Evolutionary conservation across 371 early-diverging fungal genomes (phyloP), one percentile per base, ranked within the genome.

Genomic region (Rhizomucor miehei): DNA sequence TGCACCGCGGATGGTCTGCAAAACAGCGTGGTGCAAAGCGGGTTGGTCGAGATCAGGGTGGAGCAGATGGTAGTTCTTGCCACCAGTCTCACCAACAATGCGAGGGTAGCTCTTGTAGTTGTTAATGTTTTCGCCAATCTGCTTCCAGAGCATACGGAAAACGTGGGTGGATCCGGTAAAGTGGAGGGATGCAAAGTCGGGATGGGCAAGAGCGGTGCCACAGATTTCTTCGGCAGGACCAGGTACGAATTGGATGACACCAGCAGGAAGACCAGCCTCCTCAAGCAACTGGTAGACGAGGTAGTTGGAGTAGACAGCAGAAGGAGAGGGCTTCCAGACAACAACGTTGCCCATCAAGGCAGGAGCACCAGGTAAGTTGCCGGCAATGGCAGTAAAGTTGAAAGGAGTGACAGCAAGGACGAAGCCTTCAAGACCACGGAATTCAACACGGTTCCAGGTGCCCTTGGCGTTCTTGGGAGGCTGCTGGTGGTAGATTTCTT

Each of bases 351-450:
- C 93, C 98, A 98, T 95, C 66, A 98, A 75, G 16, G 93, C 97
- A 37, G 99, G 98, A 3, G 98, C 97, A 62, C 84, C 78, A 39
- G 89, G 89, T 56, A 98, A 78, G 78, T 98, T 98, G 63, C 93
- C 98, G 65, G 94, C 99, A 65, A 98, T 98, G 54, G 99, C 99
- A 37, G 99, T 98, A 67, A 98, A 98, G 85, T 98, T 98, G 88
- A 98, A 98, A n/a, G 99, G 99, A 20, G 96, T 92, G 52, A 94
- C 89, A 44, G 97, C 98, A 54, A 92, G 87, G 34, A 97, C 94
- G 61, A 97, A 98, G 23, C 99, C 98, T 73, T 97, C 98, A 43
- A 98, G 80, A 43, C 90, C 88, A 56, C 98, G 90, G 83, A 94
- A 97, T 78, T 98, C 99, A 55, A 88, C 76, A 59, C 97, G 88